Percentiles rank a stretch among this genome's conserved stretches.
These are phyloP conservation scores for Kluyveromyces lactis DNA, from an alignment of 805 yeast genomes.

Conservation along the genomic window DNA sequence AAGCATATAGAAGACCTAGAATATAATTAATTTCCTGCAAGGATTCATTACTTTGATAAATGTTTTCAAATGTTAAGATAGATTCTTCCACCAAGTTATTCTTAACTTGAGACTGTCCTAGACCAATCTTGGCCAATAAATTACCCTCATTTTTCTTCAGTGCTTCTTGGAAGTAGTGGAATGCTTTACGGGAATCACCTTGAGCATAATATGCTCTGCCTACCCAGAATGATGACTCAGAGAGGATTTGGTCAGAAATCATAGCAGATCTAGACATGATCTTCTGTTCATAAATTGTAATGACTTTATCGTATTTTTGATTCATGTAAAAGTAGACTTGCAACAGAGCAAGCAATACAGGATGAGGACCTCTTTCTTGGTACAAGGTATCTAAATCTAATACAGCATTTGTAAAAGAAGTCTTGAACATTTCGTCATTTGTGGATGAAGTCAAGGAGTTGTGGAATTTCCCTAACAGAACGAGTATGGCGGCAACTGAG, in stretches of 20 bases:
- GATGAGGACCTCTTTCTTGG: conserved; percentile 40
- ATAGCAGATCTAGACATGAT: conserved; percentile 31
- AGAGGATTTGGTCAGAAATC: conserved; percentile 31
- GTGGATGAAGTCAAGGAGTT: conserved; percentile 43
- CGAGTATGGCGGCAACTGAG: conserved; percentile 52
- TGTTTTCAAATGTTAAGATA: conserved; percentile 69
- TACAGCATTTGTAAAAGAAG: conserved; percentile 52
- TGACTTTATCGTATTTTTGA: conserved; percentile 48
- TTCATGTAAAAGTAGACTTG: conserved; percentile 68
- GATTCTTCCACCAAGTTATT: conserved; percentile 78
- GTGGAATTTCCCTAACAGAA: conserved; percentile 63
- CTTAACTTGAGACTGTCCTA: conserved; percentile 75
- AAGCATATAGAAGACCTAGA: conserved; percentile 66
- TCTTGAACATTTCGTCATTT: conserved; percentile 47
- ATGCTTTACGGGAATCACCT: conserved; percentile 60
- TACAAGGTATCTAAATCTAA: conserved; percentile 30
- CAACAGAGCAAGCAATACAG: conserved; percentile 56
- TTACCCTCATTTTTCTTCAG: conserved; percentile 56
- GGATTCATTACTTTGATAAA: conserved; percentile 57
- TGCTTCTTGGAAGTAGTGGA: conserved; percentile 64
- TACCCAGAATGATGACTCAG: conserved; percentile 75
- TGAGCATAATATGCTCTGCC: conserved; percentile 66
- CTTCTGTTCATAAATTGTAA: conserved; percentile 47
- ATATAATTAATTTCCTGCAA: conserved; percentile 67
- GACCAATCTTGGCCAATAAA: conserved; percentile 66